These are phyloP conservation scores for Leccinellum luteum DNA, from an alignment of 768 basidiomycete genomes.

Conservation along the genomic window DNA sequence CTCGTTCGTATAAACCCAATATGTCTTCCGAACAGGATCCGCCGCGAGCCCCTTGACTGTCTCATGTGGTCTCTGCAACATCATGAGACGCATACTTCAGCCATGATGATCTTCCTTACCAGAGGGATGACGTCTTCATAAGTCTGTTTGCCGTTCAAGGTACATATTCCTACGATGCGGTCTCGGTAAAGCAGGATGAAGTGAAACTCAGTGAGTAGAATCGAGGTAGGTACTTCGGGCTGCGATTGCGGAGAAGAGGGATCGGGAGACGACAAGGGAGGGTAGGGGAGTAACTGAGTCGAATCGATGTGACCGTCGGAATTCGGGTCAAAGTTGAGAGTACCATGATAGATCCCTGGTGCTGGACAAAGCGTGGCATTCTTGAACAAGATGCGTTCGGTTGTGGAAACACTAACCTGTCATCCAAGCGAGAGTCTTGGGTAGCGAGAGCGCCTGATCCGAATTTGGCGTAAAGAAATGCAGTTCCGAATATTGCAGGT, in stretches of 20 bases:
- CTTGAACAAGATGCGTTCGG: slow-evolving; percentile 1
- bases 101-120: slow-evolving; percentile 42
- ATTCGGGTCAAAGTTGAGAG: slow-evolving; percentile 64
- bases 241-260: slow-evolving; percentile 15
- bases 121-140: slow-evolving; percentile 84
- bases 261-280: slow-evolving; percentile 36
- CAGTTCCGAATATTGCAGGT: slow-evolving; percentile 70
- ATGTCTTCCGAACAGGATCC: slow-evolving; percentile 86
- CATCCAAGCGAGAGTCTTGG: slow-evolving; percentile 85
- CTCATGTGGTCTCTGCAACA: slow-evolving; percentile 68
- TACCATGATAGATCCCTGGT: slow-evolving; percentile 86
- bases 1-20: slow-evolving; percentile 90
- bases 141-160: slow-evolving; percentile 73
- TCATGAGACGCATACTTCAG: slow-evolving; percentile 4
- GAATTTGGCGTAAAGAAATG: slow-evolving; percentile 75
- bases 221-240: slow-evolving; percentile 61
- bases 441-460: slow-evolving; percentile 65
- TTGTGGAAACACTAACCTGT: slow-evolving; percentile 54
- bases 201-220: slow-evolving; percentile 89
- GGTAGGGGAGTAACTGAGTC: slow-evolving; percentile 79
- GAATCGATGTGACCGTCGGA: slow-evolving; percentile 76
- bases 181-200: slow-evolving; percentile 83
- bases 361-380: slow-evolving; percentile 40
- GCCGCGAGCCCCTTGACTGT: slow-evolving; percentile 69
- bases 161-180: slow-evolving; percentile 72